A percentile compares a stretch with the other conserved stretches of the same genome.
phyloP scores from a whole-genome alignment of 2,329 filamentous ascomycete species.

The Calonectria crousiana region DNA sequence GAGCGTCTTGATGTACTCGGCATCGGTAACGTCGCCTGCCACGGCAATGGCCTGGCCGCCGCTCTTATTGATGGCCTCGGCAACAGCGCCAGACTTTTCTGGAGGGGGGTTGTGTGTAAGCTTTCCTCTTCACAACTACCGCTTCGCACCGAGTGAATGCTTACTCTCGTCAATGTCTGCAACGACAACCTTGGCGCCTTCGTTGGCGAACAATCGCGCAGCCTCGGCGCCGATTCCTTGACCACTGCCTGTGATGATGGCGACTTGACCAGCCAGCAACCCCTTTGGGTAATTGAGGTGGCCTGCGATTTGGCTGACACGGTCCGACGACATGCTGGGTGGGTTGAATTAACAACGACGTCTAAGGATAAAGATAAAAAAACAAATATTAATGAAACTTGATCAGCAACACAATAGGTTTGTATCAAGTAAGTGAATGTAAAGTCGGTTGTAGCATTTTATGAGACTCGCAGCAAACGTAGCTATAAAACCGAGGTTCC shows the following conservation, averaged over 20 bases:
- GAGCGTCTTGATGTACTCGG: constrained; percentile 77
- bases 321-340: constrained; percentile 61
- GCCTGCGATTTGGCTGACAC: constrained; percentile 77
- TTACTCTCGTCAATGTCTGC: constrained; percentile 83
- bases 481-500: constrained; percentile 43
- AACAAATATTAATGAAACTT: background rate
- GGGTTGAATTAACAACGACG: background rate
- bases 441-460: background rate
- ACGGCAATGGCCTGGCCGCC: constrained; percentile 80
- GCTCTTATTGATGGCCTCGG: constrained; percentile 74
- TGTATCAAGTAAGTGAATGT: background rate
- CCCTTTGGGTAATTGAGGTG: constrained; percentile 88
- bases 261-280: constrained; percentile 82
- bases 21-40: constrained; percentile 80
- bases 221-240: constrained; percentile 91
- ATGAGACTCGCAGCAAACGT: background rate
- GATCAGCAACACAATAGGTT: background rate
- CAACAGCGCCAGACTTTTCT: constrained; percentile 79
- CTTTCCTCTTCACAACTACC: no score
- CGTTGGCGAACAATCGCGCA: constrained; percentile 85
- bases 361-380: background rate
- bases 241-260: constrained; percentile 88
- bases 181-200: constrained; percentile 87
- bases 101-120: constrained; percentile 21
- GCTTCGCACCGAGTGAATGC: constrained; percentile 32